A percentile compares a stretch with the other conserved stretches of the same genome.
These are phyloP conservation scores for Brassica hybrid DNA, from an alignment of 441 rosid genomes.

Conservation along the genomic window DNA sequence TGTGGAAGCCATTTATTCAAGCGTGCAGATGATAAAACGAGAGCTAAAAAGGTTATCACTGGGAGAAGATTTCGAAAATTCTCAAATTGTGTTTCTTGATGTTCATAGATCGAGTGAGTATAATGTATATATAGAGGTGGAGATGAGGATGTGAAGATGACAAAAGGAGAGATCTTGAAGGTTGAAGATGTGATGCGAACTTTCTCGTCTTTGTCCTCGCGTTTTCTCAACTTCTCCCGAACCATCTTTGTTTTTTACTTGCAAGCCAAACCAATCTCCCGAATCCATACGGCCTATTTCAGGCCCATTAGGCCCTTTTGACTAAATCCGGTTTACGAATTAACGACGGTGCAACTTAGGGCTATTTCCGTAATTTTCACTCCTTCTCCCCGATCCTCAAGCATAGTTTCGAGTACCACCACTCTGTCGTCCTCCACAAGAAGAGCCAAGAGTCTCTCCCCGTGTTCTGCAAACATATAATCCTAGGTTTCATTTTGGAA, in stretches of 20 bases:
- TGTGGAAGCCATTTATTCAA: conserved; percentile 51
- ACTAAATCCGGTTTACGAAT: not conserved
- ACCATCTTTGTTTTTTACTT: conserved; percentile 5
- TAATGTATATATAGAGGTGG: conserved; percentile 16
- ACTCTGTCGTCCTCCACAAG: conserved; percentile 38
- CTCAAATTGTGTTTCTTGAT: not conserved
- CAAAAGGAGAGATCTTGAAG: conserved; percentile 50
- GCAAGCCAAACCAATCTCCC: not conserved
- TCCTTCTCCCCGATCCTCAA: conserved; percentile 20
- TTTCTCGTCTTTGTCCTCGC: conserved; percentile 31
- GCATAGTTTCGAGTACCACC: not conserved
- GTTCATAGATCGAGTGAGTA: not conserved
- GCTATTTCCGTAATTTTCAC: conserved; percentile 27
- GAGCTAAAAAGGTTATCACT: not conserved
- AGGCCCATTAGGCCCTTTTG: conserved; percentile 16
- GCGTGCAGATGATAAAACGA: not conserved
- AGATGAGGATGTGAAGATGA: conserved; percentile 2
- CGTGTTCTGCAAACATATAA: conserved; percentile 16
- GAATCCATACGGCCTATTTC: not conserved
- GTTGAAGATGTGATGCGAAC: conserved; percentile 39
- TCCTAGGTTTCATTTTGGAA: not conserved
- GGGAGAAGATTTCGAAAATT: not conserved
- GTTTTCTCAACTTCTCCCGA: conserved; percentile 34
- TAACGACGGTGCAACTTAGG: conserved; percentile 26
- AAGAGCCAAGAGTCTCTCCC: not conserved